Base-by-base conservation (phyloP, 2,329 filamentous ascomycete genomes). In the Ophiostoma triangulosporum region DNA sequence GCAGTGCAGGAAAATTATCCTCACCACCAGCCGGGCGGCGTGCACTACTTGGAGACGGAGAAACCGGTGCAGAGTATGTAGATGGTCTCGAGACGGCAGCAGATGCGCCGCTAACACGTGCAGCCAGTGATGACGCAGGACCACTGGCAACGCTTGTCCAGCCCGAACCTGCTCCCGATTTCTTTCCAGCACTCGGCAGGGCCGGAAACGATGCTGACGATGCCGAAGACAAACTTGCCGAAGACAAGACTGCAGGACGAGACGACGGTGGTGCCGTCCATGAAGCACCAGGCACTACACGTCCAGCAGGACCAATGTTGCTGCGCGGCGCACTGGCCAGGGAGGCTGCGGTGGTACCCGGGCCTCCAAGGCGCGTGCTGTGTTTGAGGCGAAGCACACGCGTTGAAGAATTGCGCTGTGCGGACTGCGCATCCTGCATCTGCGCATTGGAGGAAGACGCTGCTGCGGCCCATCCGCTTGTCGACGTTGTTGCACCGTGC, bases 1-100 rank as follows among this genome's bases (percentile, higher is more conserved):
- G 90, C 1, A 96, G 74, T 1, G 88, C 83, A 0, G 90, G 91
- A 68, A 96, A 96, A 0, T 82, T 80, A 57, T 90, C 84, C 45
- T 69, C 68, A 48, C 65, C 54, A n/a, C 60, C 55, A n/a, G 60
- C 54, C 24, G 60, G 53, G 8, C 38, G 38, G 32, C 54, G 22
- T 17, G 53, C 52, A 48, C 58, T 20, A 43, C 40, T 32, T 6
- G 29, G 8, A 2, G 54, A 29, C 3, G 48, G 45, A 12, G 48
- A 24, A 27, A 24, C 40, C 7, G 45, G 45, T 12, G 49, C 15
- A 3, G 55, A 38, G 14, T 43, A 36, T 3, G 45, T 22, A 6
- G 52, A 31, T 22, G 53, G 20, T 38, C 9, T 17, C 27, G n/a
- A 14, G 32, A 15, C 7, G 43, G 54, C 35, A 29, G n/a, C 27